A percentile compares a stretch with the other conserved stretches of the same genome.
These are phyloP conservation scores for Bimuria novae-zelandiae DNA, from an alignment of 2,329 filamentous ascomycete species.

Conservation along the genomic window DNA sequence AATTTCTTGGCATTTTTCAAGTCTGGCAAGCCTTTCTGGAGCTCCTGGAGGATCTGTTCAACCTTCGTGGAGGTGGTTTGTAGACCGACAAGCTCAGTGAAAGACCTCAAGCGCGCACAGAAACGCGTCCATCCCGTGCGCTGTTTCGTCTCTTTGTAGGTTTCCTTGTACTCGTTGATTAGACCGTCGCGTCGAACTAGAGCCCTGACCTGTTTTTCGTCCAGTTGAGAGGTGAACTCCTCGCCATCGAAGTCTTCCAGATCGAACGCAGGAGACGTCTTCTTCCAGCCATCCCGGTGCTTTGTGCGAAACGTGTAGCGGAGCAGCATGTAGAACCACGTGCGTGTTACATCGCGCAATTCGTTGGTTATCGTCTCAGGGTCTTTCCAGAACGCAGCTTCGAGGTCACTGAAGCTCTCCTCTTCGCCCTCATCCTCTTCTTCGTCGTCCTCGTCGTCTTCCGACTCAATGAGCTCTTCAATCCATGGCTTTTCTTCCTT, in stretches of 20 bases:
- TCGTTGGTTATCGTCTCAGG: conserved; percentile 1
- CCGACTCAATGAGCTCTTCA: conserved; percentile 1
- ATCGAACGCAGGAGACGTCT: not conserved
- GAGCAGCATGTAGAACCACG: conserved; percentile 6
- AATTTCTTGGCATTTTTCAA: conserved; percentile 2
- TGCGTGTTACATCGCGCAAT: conserved; percentile 1
- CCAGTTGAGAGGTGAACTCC: not conserved
- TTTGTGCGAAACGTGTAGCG: conserved; percentile 8
- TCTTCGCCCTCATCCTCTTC: not conserved
- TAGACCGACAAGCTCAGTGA: not conserved
- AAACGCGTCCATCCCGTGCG: not conserved
- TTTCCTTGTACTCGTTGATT: conserved; percentile 8
- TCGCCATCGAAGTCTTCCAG: not conserved
- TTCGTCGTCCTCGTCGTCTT: not conserved
- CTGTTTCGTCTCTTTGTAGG: conserved; percentile 6
- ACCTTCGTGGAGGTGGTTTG: conserved; percentile 1
- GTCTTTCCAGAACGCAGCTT: conserved; percentile 1
- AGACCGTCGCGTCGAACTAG: not conserved
- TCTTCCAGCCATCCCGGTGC: not conserved
- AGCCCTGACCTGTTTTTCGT: conserved; percentile 1
- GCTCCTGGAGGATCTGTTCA: conserved; percentile 2
- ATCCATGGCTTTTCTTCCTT: conserved; percentile 4
- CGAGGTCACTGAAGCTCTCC: not conserved
- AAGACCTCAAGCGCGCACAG: not conserved
- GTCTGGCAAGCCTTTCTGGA: not conserved